Evolutionary conservation across 2,329 filamentous ascomycete genomes (phyloP).

Genomic region (Aschersonia sp.): DNA sequence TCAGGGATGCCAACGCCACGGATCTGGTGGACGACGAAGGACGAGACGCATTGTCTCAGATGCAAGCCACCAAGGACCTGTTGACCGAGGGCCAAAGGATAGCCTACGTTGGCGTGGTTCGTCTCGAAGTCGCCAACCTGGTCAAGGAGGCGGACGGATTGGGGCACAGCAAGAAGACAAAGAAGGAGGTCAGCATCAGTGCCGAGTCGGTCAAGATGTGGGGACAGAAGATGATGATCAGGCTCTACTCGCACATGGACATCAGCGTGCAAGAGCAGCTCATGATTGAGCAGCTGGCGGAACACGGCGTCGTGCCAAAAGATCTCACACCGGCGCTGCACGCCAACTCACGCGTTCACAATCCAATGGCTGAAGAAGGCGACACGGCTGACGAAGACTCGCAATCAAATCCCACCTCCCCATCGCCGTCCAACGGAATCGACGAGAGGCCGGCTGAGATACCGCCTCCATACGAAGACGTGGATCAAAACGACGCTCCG

Average conservation of each 20-base stretch:
- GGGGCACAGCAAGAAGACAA: slow-evolving; percentile 48
- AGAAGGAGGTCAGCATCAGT: slow-evolving; percentile 56
- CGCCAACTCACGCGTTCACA: slow-evolving; percentile 84
- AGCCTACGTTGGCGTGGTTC: slow-evolving; percentile 83
- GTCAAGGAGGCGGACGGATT: slow-evolving; percentile 50
- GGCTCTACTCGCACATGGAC: slow-evolving; percentile 91
- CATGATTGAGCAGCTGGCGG: slow-evolving; percentile 95
- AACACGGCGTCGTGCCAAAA: slow-evolving; percentile 73
- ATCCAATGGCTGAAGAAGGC: slow-evolving; percentile 56
- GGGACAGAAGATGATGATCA: slow-evolving; percentile 96
- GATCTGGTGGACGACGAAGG: slow-evolving; percentile 53
- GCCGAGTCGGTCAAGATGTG: slow-evolving; percentile 82
- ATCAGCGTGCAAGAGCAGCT: slow-evolving; percentile 82
- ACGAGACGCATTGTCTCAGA: slow-evolving; percentile 73
- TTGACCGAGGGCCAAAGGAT: slow-evolving; percentile 91
- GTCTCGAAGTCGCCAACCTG: slow-evolving; percentile 69
- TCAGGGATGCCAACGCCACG: slow-evolving; percentile 53
- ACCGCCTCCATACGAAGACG: slow-evolving; percentile 46
- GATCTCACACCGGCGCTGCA: slow-evolving; percentile 80
- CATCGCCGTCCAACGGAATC: slow-evolving; percentile 8
- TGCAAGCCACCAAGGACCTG: slow-evolving; percentile 91
- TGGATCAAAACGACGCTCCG: slow-evolving; percentile 56
- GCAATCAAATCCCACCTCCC: slow-evolving; percentile 9
- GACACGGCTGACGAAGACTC: slow-evolving; percentile 5
- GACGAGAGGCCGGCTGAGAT: slow-evolving; percentile 34